These are phyloP conservation scores for Cochliopodium minus DNA, from an alignment of 208 protist genomes.

Conservation along the genomic window DNA sequence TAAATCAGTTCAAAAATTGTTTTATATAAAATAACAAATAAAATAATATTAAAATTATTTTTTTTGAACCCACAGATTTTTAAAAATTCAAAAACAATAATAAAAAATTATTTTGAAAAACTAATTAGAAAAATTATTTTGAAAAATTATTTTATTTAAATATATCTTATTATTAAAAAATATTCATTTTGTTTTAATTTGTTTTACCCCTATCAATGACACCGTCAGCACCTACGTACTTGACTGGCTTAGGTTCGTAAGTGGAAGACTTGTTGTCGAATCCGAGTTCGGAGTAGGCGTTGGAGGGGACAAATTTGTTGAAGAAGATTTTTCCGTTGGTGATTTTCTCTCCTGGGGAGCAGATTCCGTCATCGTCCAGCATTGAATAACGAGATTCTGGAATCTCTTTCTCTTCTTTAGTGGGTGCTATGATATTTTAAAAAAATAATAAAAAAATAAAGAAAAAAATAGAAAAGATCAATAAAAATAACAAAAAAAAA, in stretches of 20 bases:
- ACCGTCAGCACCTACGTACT: neutral
- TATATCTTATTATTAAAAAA: slow-evolving; percentile 13
- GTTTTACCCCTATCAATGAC: neutral
- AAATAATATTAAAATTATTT: neutral
- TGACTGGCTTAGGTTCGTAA: neutral
- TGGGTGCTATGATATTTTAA: too few species aligned
- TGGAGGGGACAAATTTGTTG: slow-evolving; percentile 79
- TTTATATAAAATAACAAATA: neutral
- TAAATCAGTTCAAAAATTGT: neutral
- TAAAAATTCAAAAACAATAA: too few species aligned
- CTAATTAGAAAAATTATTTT: slow-evolving; percentile 1
- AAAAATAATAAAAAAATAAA: too few species aligned
- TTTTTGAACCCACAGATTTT: too few species aligned
- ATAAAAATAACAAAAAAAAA: too few species aligned
- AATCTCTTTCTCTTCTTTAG: too few species aligned
- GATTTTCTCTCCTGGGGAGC: slow-evolving; percentile 58
- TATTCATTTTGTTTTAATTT: neutral
- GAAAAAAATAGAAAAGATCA: too few species aligned
- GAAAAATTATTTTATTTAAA: slow-evolving; percentile 2
- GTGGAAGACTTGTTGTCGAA: too few species aligned
- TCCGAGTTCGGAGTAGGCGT: too few species aligned
- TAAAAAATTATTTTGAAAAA: too few species aligned
- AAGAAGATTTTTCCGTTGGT: slow-evolving; percentile 68
- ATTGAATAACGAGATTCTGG: too few species aligned
- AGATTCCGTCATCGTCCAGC: slow-evolving; percentile 86